phyloP scores from a whole-genome alignment of 108 stramenopile species.

The Asterionellopsis glacialis region DNA sequence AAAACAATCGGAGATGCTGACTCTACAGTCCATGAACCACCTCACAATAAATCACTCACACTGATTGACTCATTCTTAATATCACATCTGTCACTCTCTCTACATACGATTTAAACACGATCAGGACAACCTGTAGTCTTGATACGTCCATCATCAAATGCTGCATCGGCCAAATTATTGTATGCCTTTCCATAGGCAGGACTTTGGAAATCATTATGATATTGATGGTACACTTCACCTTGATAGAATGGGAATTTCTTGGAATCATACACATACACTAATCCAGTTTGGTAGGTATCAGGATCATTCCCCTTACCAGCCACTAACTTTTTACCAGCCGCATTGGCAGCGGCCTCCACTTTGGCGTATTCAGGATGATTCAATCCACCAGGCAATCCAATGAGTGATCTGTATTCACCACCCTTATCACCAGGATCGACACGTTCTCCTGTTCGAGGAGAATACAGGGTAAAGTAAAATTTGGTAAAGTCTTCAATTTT shows the following conservation, averaged over 20 bases:
- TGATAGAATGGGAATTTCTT: conserved; percentile 49
- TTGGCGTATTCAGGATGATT: conserved; percentile 25
- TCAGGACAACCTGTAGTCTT: conserved; percentile 78
- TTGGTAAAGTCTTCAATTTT: conserved; percentile 47
- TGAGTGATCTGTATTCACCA: conserved; percentile 54
- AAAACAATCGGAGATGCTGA: too few species aligned
- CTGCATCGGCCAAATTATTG: conserved; percentile 55
- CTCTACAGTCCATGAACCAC: too few species aligned
- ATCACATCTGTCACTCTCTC: too few species aligned
- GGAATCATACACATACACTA: conserved; percentile 47
- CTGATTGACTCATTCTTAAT: too few species aligned
- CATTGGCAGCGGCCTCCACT: conserved; percentile 35
- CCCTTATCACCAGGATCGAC: conserved; percentile 58
- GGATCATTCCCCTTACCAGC: conserved; percentile 50
- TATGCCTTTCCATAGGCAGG: conserved; percentile 74
- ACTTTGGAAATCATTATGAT: conserved; percentile 21
- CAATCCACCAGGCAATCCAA: conserved; percentile 45
- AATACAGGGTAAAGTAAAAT: conserved; percentile 57
- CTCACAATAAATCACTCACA: too few species aligned
- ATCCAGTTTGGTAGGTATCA: conserved; percentile 33
- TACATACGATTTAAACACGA: conserved; percentile 52
- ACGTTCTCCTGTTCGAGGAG: conserved; percentile 26
- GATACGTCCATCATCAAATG: conserved; percentile 71
- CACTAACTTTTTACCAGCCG: conserved; percentile 31
- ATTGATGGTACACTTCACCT: conserved; percentile 43